Conservation (phyloP, 805 yeast species). For the Candida hungchunana region DNA sequence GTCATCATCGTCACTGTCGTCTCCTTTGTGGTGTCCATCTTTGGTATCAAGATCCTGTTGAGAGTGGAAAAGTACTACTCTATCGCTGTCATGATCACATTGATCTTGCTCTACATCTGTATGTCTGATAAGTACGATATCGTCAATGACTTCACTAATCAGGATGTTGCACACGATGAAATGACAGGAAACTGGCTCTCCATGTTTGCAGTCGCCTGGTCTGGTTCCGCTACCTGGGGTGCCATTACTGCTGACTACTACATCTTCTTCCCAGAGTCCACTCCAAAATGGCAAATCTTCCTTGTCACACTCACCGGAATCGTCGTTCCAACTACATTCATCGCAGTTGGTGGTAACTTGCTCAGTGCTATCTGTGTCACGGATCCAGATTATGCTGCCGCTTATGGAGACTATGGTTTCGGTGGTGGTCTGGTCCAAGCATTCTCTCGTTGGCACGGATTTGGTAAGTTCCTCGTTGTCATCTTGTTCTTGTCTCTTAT, state of each 20-base stretch:
- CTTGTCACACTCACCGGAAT: conserved; percentile 62
- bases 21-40: conserved; percentile 63
- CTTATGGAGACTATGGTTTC: conserved; percentile 56
- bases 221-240: conserved; percentile 88
- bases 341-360: conserved; percentile 64
- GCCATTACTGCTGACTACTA: conserved; percentile 83
- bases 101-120: conserved; percentile 62
- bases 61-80: conserved; percentile 64
- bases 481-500: conserved; percentile 71
- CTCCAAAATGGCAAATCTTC: conserved; percentile 52
- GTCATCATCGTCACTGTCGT: conserved; percentile 63
- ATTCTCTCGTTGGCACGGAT: conserved; percentile 65
- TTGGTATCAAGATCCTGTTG: conserved; percentile 71
- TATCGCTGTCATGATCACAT: conserved; percentile 63
- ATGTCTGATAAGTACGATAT: conserved; percentile 44
- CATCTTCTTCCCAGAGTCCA: conserved; percentile 70
- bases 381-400: conserved; percentile 51
- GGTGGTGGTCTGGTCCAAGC: conserved; percentile 72
- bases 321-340: conserved; percentile 67
- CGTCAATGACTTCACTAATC: conserved; percentile 31
- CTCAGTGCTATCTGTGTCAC: conserved; percentile 61
- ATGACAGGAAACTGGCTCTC: conserved; percentile 64
- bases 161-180: conserved; percentile 32
- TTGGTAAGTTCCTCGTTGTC: conserved; percentile 71
- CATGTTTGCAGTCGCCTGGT: conserved; percentile 69